These are phyloP conservation scores for Blastobotrys chiropterorum DNA, from an alignment of 805 yeast species.

Conservation along the genomic window DNA sequence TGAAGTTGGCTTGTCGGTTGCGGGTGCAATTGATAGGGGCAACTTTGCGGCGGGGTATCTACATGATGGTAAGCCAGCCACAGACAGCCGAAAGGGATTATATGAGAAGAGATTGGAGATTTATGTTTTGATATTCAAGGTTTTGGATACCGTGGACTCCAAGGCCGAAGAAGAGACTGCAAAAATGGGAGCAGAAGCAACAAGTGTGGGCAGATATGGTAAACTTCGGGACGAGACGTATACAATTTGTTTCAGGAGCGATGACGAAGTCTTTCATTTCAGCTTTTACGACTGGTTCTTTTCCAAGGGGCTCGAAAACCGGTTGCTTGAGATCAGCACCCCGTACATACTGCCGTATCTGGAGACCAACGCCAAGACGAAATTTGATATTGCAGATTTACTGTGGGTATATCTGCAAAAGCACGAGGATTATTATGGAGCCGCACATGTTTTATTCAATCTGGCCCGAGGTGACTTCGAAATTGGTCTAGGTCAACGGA, in stretches of 20 bases:
- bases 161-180: slow-evolving; percentile 35
- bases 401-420: slow-evolving; percentile 87
- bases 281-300: slow-evolving; percentile 91
- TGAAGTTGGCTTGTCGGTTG: slow-evolving; percentile 70
- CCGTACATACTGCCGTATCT: slow-evolving; percentile 74
- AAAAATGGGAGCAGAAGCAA: slow-evolving; percentile 24
- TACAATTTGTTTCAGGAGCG: slow-evolving; percentile 61
- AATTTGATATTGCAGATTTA: slow-evolving; percentile 69
- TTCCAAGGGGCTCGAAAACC: slow-evolving; percentile 66
- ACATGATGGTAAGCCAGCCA: slow-evolving; percentile 43
- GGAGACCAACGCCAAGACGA: slow-evolving; percentile 42
- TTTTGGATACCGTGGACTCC: slow-evolving; percentile 66
- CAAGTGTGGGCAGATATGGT: background rate
- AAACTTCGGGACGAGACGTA: slow-evolving; percentile 68
- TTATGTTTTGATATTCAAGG: slow-evolving; percentile 68
- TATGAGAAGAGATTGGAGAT: slow-evolving; percentile 51
- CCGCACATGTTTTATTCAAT: slow-evolving; percentile 74
- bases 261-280: slow-evolving; percentile 84
- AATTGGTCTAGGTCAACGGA: slow-evolving; percentile 62
- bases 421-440: slow-evolving; percentile 67
- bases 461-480: slow-evolving; percentile 70
- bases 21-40: slow-evolving; percentile 59
- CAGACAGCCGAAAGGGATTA: slow-evolving; percentile 46
- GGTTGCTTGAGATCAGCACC: slow-evolving; percentile 72
- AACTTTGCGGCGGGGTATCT: slow-evolving; percentile 53